A percentile compares a stretch with the other conserved stretches of the same genome.
These are phyloP conservation scores for Gentiana macrophylla DNA, from an alignment of 257 asterid species.

Conservation along the genomic window DNA sequence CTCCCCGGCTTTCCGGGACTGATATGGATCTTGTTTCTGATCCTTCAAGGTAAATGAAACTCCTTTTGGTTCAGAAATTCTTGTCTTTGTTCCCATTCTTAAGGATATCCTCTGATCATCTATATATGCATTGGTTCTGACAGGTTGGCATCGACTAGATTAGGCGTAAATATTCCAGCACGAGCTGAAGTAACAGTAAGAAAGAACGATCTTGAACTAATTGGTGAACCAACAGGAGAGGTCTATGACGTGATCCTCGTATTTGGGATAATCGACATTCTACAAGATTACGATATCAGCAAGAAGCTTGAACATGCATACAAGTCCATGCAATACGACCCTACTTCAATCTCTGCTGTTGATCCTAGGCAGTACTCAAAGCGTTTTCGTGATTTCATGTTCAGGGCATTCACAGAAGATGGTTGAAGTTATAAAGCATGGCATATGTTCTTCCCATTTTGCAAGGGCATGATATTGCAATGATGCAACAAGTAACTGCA, in stretches of 20 bases:
- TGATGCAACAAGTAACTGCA: slow-evolving; percentile 5
- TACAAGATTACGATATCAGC: slow-evolving; percentile 84
- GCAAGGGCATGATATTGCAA: slow-evolving; percentile 7
- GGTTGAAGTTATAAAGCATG: slow-evolving; percentile 17
- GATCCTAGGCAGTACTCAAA: slow-evolving; percentile 80
- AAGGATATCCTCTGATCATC: not conserved
- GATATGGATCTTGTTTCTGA: slow-evolving; percentile 25
- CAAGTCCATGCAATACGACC: slow-evolving; percentile 76
- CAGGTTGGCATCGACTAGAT: slow-evolving; percentile 33
- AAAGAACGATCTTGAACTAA: slow-evolving; percentile 40
- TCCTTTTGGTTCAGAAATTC: not conserved
- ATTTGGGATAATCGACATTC: slow-evolving; percentile 77
- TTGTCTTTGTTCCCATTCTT: not conserved
- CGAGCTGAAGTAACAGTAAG: slow-evolving; percentile 62
- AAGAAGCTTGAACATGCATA: slow-evolving; percentile 95
- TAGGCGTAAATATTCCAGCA: slow-evolving; percentile 68
- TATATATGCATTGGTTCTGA: slow-evolving; percentile 7
- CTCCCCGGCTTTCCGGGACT: slow-evolving; percentile 24
- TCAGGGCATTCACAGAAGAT: slow-evolving; percentile 61
- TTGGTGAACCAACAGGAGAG: slow-evolving; percentile 78
- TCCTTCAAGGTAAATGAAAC: slow-evolving; percentile 25
- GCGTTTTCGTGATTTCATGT: slow-evolving; percentile 73
- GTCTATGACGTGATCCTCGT: slow-evolving; percentile 66
- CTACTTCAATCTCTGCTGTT: slow-evolving; percentile 89
- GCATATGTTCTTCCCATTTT: not conserved